A percentile compares a stretch with the other conserved stretches of the same genome.
These are phyloP conservation scores for Saccharomyces hybrid DNA, from an alignment of 1,139 yeast species.

Conservation along the genomic window DNA sequence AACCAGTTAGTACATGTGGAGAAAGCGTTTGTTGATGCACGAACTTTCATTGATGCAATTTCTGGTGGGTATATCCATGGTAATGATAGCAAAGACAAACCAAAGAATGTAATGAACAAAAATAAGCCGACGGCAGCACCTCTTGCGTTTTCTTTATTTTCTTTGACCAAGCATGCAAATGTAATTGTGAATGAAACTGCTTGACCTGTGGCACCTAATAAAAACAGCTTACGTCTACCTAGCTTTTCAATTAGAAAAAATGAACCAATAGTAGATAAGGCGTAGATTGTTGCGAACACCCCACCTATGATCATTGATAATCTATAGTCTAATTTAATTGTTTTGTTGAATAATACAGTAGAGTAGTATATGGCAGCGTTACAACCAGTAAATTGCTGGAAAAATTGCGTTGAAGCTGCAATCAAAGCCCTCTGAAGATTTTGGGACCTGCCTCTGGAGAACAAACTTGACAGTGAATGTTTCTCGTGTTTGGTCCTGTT, in stretches of 20 bases:
- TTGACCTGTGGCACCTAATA: conserved; percentile 38
- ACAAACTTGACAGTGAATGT: conserved; percentile 38
- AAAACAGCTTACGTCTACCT: conserved; percentile 51
- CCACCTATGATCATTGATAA: conserved; percentile 55
- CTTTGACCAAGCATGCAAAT: conserved; percentile 35
- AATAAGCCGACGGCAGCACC: conserved; percentile 46
- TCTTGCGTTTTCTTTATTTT: conserved; percentile 31
- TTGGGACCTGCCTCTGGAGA: conserved; percentile 46
- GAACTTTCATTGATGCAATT: conserved; percentile 38
- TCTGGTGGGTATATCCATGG: conserved; percentile 46
- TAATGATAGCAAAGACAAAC: conserved; percentile 34
- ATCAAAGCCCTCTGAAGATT: conserved; percentile 37
- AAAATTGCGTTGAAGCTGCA: conserved; percentile 60
- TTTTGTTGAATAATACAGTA: conserved; percentile 52
- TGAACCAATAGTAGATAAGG: conserved; percentile 55
- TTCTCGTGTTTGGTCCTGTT: conserved; percentile 29
- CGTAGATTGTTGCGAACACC: conserved; percentile 55
- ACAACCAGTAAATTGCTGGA: conserved; percentile 51
- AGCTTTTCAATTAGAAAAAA: conserved; percentile 56
- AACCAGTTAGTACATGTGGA: conserved; percentile 50
- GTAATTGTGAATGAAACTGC: conserved; percentile 36
- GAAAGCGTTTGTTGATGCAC: conserved; percentile 39
- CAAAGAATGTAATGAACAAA: conserved; percentile 39
- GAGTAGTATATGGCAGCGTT: conserved; percentile 65
- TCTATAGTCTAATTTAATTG: conserved; percentile 44